Evolutionary conservation across 164 flowering plant species (phyloP), one percentile per base, ranked within the genome.

Genomic region (Annona cherimola): DNA sequence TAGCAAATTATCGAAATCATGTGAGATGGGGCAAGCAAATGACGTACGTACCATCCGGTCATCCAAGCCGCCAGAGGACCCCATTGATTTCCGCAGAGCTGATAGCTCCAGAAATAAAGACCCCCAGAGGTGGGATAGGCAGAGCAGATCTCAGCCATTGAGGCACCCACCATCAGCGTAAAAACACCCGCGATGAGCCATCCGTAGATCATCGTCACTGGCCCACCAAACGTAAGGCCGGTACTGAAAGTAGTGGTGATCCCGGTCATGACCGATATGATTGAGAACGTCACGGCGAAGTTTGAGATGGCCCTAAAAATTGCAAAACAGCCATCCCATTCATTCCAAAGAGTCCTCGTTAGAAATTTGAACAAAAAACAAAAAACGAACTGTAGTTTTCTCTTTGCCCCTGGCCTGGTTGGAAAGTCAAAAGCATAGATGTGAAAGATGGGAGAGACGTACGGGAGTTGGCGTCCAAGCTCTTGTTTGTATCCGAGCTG

Each of bases 71-170:
- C 86, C 26, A 84, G 76, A 11, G 90, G 87, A 16, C 57, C 90
- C 86, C 85, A 85, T 0, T 76, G 19, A 43, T 68, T 62, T 4
- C 84, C 81, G 57, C 78, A 73, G 8, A 90, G 90, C 86, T 80
- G 85, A 0, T 90, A 91, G 70, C 90, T 86, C 95, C 93, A 90
- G 64, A 82, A 90, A 76, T 90, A 90, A 42, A 90, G 90, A 8
- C 96, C 96, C 19, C 90, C 93, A 9, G 96, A 86, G 39, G 91
- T 89, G 9, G 96, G 96, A 65, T 82, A 90, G 61, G 96, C 74
- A 7, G 96, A 90, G 74, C 93, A 87, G 55, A 90, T 89, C 84
- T 90, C 95, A 61, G 91, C 91, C 95, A 90, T 85, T 5, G 95
- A 83, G 11, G 78, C 69, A 19, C 91, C 95, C 55, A 88, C 89